Percentiles rank a stretch among this genome's conserved stretches.
Evolutionary conservation across 768 basidiomycete species (phyloP).

Genomic region (Cystofilobasidium ferigula): DNA sequence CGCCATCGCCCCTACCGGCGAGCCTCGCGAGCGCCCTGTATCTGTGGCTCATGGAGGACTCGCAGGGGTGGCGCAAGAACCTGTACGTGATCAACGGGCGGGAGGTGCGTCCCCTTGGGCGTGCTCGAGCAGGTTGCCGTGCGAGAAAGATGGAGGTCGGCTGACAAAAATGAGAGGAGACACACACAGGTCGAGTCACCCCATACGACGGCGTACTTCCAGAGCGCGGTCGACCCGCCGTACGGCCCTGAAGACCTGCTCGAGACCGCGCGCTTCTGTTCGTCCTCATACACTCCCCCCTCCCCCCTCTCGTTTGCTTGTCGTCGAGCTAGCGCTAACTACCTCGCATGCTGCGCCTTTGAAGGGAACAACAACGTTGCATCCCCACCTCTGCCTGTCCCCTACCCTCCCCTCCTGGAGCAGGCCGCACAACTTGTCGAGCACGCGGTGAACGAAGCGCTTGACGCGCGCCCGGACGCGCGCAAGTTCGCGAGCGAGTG

Average conservation of each 20-base stretch:
- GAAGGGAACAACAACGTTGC: slow-evolving; percentile 17
- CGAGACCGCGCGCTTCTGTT: slow-evolving; percentile 27
- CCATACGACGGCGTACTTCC: slow-evolving; percentile 28
- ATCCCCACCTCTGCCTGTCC: slow-evolving; percentile 15
- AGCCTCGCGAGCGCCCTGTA: slow-evolving; percentile 36
- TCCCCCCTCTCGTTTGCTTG: neutral
- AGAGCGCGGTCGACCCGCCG: neutral
- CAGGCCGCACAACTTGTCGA: slow-evolving; percentile 35
- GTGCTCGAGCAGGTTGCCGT: no score
- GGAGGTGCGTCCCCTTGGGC: no score
- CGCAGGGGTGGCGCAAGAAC: slow-evolving; percentile 32
- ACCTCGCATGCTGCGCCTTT: neutral
- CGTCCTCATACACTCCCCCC: neutral
- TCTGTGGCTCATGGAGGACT: slow-evolving; percentile 34
- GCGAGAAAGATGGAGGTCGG: no score
- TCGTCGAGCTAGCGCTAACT: neutral
- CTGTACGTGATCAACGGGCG: slow-evolving; percentile 34
- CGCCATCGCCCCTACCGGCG: slow-evolving; percentile 32
- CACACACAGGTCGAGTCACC: slow-evolving; percentile 34
- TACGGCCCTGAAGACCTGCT: neutral
- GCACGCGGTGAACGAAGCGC: slow-evolving; percentile 33
- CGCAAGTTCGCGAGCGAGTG: slow-evolving; percentile 33
- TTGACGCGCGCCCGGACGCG: slow-evolving; percentile 12
- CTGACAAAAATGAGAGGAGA: no score
- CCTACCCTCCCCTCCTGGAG: slow-evolving; percentile 32